These are phyloP conservation scores for Ambrosiella cleistominuta DNA, from an alignment of 2,329 filamentous ascomycete genomes.

Conservation along the genomic window DNA sequence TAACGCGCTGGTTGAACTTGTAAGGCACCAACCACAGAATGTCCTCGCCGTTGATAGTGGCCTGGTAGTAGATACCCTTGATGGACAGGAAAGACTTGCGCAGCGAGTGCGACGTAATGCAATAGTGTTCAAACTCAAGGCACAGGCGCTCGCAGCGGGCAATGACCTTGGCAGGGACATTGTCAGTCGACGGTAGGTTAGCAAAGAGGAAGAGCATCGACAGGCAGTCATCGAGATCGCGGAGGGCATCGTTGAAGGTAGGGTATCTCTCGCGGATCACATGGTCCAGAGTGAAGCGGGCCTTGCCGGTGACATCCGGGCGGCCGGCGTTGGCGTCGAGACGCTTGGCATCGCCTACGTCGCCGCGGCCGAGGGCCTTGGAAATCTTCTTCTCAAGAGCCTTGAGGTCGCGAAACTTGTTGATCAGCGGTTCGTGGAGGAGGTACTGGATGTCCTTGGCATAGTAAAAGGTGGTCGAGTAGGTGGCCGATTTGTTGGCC, in stretches of 20 bases:
- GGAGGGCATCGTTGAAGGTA: conserved; percentile 82
- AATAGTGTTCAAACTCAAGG: conserved; percentile 93
- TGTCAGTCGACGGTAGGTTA: conserved; percentile 76
- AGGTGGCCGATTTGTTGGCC: conserved; percentile 76
- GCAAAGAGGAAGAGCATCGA: conserved; percentile 97
- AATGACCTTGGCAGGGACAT: conserved; percentile 89
- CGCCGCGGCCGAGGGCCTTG: conserved; percentile 74
- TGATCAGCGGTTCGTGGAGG: conserved; percentile 82
- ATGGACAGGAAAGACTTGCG: conserved; percentile 96
- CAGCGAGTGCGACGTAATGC: conserved; percentile 79
- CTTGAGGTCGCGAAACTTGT: conserved; percentile 95
- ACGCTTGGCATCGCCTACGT: conserved; percentile 73
- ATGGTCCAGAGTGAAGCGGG: conserved; percentile 82
- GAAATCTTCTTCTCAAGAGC: conserved; percentile 94
- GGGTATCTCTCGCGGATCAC: conserved; percentile 97
- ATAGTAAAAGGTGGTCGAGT: conserved; percentile 81
- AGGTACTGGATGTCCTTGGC: conserved; percentile 97
- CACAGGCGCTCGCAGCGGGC: conserved; percentile 83
- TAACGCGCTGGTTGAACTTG: conserved; percentile 88
- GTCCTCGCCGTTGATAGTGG: conserved; percentile 90
- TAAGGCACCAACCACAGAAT: conserved; percentile 95
- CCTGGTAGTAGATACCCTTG: conserved; percentile 99
- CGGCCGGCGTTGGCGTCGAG: conserved; percentile 73
- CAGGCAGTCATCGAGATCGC: conserved; percentile 89
- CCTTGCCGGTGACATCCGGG: conserved; percentile 78